Conservation (phyloP, 495 filamentous ascomycete genomes). For the Penicillium roqueforti region DNA sequence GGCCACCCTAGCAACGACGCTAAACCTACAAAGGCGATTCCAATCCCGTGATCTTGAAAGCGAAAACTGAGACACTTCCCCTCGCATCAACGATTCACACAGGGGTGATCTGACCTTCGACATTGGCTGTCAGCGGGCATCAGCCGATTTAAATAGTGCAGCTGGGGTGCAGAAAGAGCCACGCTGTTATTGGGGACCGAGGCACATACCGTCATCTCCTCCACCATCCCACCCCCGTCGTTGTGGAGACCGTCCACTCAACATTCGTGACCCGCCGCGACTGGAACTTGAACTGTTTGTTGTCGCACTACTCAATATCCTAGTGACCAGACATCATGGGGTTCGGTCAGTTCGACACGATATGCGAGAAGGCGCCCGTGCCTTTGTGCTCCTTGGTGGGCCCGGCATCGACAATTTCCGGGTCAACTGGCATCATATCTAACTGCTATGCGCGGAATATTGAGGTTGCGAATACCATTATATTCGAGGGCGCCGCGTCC, state of each 20-base stretch:
- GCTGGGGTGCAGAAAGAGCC: slow-evolving; percentile 6
- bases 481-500: slow-evolving; percentile 88
- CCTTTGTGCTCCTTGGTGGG: slow-evolving; percentile 87
- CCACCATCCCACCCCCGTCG: slow-evolving; percentile 27
- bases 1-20: slow-evolving; percentile 2
- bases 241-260: slow-evolving; percentile 26
- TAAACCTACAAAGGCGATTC: slow-evolving; percentile 9
- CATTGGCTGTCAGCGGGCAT: neutral
- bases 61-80: slow-evolving; percentile 12
- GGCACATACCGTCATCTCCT: slow-evolving; percentile 19
- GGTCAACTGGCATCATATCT: slow-evolving; percentile 74
- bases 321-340: slow-evolving; percentile 55
- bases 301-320: slow-evolving; percentile 13
- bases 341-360: slow-evolving; percentile 81
- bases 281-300: slow-evolving; percentile 17
- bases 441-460: slow-evolving; percentile 93
- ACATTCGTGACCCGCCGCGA: slow-evolving; percentile 23
- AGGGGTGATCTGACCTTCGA: neutral
- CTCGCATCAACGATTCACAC: slow-evolving; percentile 6
- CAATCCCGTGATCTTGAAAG: slow-evolving; percentile 17
- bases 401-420: slow-evolving; percentile 57
- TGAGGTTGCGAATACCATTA: slow-evolving; percentile 95
- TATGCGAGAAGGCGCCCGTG: slow-evolving; percentile 81
- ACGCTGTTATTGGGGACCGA: neutral
- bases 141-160: neutral